Conservation (phyloP, 352 stramenopile genomes). For the Pelagophyceae sp. region DNA sequence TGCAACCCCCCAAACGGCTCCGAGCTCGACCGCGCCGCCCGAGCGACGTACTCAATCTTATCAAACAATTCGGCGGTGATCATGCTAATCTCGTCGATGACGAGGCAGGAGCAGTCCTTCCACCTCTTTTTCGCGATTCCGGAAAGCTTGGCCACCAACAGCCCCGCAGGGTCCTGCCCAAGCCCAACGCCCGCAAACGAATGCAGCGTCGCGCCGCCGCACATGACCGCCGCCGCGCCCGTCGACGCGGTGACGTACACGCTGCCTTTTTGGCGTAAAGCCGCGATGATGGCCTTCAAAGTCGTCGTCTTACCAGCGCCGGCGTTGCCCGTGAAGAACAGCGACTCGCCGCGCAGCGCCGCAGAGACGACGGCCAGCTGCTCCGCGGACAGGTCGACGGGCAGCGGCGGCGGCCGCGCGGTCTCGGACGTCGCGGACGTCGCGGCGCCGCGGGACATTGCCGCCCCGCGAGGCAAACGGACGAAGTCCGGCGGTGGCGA, state of each 20-base stretch:
- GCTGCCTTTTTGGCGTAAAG: neutral
- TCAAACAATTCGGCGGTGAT: conserved; percentile 66
- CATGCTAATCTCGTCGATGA: conserved; percentile 81
- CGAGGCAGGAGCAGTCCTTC: conserved; percentile 44
- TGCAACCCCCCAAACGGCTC: conserved; percentile 72
- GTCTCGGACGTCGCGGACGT: neutral
- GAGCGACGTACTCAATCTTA: conserved; percentile 67
- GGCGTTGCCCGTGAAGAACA: conserved; percentile 38
- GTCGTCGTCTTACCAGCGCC: conserved; percentile 30
- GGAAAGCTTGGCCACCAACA: neutral
- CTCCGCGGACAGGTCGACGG: conserved; percentile 19
- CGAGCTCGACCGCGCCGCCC: conserved; percentile 43
- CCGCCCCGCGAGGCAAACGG: too few species aligned
- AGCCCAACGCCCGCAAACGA: conserved; percentile 71
- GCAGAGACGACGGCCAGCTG: conserved; percentile 30
- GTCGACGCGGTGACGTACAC: conserved; percentile 76
- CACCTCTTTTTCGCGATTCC: conserved; percentile 25
- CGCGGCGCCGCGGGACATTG: too few species aligned
- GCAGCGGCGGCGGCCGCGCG: neutral
- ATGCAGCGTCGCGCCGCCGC: conserved; percentile 75
- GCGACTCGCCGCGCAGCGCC: conserved; percentile 27
- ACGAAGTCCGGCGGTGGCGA: too few species aligned
- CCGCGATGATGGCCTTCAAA: neutral
- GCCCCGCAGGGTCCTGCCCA: conserved; percentile 23
- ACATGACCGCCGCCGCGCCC: conserved; percentile 52